These are phyloP conservation scores for Glomus cerebriforme DNA, from an alignment of 192 early-diverging fungal species.

Conservation along the genomic window DNA sequence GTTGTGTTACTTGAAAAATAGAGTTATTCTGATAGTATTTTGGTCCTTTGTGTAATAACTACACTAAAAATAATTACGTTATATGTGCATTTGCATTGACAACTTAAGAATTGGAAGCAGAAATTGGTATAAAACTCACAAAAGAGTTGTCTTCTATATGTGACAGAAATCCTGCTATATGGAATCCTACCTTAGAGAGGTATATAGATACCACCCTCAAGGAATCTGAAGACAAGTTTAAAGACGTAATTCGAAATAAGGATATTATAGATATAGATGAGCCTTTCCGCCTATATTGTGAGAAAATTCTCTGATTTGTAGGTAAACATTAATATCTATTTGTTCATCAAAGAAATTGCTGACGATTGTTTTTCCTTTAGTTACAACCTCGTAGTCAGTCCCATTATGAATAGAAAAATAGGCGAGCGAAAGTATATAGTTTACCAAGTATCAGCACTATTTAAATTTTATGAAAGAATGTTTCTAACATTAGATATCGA, in stretches of 20 bases:
- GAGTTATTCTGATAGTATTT: constrained; percentile 24
- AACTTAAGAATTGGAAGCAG: constrained; percentile 14
- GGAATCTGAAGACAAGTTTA: constrained; percentile 11
- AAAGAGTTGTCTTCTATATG: constrained; percentile 28
- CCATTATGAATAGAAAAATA: constrained; percentile 32
- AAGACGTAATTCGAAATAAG: constrained; percentile 2
- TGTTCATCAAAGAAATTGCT: constrained; percentile 4
- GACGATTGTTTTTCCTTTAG: neutral
- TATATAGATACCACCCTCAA: constrained; percentile 25
- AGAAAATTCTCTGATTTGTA: constrained; percentile 5
- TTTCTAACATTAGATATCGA: constrained; percentile 25
- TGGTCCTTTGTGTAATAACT: constrained; percentile 26
- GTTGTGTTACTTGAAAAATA: constrained; percentile 14
- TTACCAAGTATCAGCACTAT: constrained; percentile 27
- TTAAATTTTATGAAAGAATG: constrained; percentile 30
- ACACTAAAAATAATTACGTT: constrained; percentile 19
- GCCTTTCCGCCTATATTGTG: constrained; percentile 1
- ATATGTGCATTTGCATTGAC: constrained; percentile 32
- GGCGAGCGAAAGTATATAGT: constrained; percentile 27
- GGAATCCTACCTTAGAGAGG: constrained; percentile 16
- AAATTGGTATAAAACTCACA: constrained; percentile 29
- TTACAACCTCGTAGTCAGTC: constrained; percentile 16
- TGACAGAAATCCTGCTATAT: constrained; percentile 28
- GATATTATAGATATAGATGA: neutral
- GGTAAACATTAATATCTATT: constrained; percentile 13